phyloP scores from a whole-genome alignment of 1,139 yeast genomes.

The Geotrichum aggregatum region DNA sequence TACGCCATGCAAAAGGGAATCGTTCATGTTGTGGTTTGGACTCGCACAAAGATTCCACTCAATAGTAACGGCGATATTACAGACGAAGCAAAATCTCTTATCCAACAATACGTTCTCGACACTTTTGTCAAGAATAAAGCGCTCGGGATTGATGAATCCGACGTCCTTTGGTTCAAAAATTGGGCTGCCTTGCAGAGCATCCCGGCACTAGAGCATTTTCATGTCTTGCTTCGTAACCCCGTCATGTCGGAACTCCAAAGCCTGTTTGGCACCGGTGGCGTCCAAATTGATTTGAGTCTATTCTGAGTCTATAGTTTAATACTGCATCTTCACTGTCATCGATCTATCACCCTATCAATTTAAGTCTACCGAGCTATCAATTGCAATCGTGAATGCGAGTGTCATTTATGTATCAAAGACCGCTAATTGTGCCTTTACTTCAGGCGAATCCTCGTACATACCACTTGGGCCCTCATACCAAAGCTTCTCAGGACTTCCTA shows the following conservation, averaged over 20 bases:
- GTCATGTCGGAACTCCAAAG: constrained; percentile 25
- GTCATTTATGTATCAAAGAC: too few species aligned
- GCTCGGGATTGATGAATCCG: constrained; percentile 22
- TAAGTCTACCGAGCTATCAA: too few species aligned
- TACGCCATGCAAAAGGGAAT: constrained; percentile 40
- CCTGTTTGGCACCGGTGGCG: constrained; percentile 21
- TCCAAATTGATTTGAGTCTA: constrained; percentile 8
- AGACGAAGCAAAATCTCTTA: constrained; percentile 27
- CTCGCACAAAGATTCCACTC: constrained; percentile 37
- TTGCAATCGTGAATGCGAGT: neutral
- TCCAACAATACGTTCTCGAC: constrained; percentile 33
- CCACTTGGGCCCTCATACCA: too few species aligned
- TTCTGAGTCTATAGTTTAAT: neutral
- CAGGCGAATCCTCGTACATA: too few species aligned
- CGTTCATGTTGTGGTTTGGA: constrained; percentile 43
- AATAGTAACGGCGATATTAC: constrained; percentile 31
- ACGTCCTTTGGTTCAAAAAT: constrained; percentile 42
- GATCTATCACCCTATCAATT: too few species aligned
- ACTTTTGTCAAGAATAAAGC: constrained; percentile 33
- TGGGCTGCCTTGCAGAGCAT: constrained; percentile 42
- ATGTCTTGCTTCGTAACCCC: constrained; percentile 36
- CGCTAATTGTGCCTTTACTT: too few species aligned
- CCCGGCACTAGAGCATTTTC: constrained; percentile 42
- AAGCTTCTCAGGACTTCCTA: neutral
- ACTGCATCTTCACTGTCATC: neutral